Evolutionary conservation across 1,139 yeast species (phyloP), one percentile per base, ranked within the genome.

Genomic region (Zygotorulaspora mrakii): DNA sequence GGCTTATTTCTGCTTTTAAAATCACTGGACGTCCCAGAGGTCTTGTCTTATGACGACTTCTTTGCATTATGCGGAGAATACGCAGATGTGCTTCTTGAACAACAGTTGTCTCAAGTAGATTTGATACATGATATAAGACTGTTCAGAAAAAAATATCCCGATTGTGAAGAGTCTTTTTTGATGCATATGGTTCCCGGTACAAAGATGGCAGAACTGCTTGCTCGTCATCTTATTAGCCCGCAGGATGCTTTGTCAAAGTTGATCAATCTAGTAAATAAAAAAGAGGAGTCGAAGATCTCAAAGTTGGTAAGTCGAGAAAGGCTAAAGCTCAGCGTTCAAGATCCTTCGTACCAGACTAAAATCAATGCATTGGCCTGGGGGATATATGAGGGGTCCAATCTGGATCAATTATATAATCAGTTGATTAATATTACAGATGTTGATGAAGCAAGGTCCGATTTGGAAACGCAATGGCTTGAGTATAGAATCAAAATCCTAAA

Each of bases 171-270:
- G 37, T 61, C 62, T 8, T 81, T 76, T 52, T 67, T 80, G 35
- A 63, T 71, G 26, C 63, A 70, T 26, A 69, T 83, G 27, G 62
- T 79, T 9, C 96, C 96, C 0, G 87, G 81, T 0, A 65, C 79
- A 0, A 69, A 68, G 18, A 64, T 85, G 33, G 85, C 77, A 29
- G 79, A 75, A 18, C 60, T 73, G 24, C 64, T 82, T 24, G 82
- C 79, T 2, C 68, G 69, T 5, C 64, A 68, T 48, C 60, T 81
- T 37, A 80, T 80, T 4, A 62, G 64, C 9, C 76, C 80, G 0
- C 71, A 72, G 9, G 68, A 64, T 2, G 77, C 78, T 3, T 60
- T 84, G 10, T 57, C 57, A 17, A 65, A 70, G 21, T 69, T 87
- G 45, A 68, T 85, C 17, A 69, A 69, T 7, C 54, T 78, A 5